A percentile compares a stretch with the other conserved stretches of the same genome.
These are phyloP conservation scores for Colletotrichum navitas DNA, from an alignment of 2,329 filamentous ascomycete genomes.

Conservation along the genomic window DNA sequence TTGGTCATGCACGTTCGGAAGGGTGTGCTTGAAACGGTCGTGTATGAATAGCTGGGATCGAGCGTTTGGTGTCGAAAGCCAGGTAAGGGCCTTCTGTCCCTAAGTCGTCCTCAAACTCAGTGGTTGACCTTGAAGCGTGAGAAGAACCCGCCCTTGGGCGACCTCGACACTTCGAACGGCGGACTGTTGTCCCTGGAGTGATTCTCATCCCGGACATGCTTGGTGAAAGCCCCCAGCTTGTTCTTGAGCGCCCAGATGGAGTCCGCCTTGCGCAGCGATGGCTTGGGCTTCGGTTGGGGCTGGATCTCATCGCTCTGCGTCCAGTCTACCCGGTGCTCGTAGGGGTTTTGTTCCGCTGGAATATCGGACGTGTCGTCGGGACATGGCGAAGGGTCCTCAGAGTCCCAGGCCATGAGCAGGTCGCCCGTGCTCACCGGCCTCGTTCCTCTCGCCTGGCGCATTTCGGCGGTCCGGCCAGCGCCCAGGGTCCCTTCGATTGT, in stretches of 20 bases:
- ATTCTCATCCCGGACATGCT: slow-evolving; percentile 48
- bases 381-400: slow-evolving; percentile 28
- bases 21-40: slow-evolving; percentile 11
- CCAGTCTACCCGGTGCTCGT: slow-evolving; percentile 67
- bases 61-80: neutral
- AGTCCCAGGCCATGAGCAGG: slow-evolving; percentile 45
- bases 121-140: slow-evolving; percentile 55
- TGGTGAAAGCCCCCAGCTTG: slow-evolving; percentile 53
- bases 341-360: slow-evolving; percentile 41
- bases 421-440: slow-evolving; percentile 57
- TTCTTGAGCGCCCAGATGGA: slow-evolving; percentile 64
- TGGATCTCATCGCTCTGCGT: slow-evolving; percentile 66
- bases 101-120: slow-evolving; percentile 4
- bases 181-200: slow-evolving; percentile 33
- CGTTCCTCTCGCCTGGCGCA: slow-evolving; percentile 41
- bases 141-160: slow-evolving; percentile 56
- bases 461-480: slow-evolving; percentile 15
- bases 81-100: slow-evolving; percentile 18
- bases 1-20: slow-evolving; percentile 19
- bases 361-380: slow-evolving; percentile 46
- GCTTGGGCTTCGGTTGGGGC: slow-evolving; percentile 43
- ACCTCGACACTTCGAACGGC: slow-evolving; percentile 43
- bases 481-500: slow-evolving; percentile 50
- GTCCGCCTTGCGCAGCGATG: slow-evolving; percentile 58
- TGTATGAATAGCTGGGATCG: slow-evolving; percentile 21